Evolutionary conservation across 352 stramenopile genomes (phyloP).

Genomic region (Pythium plurisporium): DNA sequence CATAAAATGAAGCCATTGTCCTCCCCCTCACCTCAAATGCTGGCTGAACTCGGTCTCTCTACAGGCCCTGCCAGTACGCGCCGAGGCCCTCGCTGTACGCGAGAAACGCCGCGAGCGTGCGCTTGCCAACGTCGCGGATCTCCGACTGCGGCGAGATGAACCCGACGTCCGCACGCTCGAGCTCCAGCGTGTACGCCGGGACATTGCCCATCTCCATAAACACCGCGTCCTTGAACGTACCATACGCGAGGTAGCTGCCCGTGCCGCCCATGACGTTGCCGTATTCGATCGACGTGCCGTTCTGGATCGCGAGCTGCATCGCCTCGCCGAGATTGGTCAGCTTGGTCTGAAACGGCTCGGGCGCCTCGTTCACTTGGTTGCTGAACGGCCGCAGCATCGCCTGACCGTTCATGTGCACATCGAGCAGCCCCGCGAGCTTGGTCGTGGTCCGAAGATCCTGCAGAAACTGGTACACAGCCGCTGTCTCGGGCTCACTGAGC

Average conservation of each 20-base stretch:
- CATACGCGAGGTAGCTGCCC: conserved; percentile 15
- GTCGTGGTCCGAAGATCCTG: not conserved
- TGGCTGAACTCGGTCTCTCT: not conserved
- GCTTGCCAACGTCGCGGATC: conserved; percentile 20
- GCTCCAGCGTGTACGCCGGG: conserved; percentile 19
- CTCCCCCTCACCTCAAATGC: not conserved
- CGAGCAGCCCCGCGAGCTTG: conserved; percentile 13
- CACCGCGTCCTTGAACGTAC: conserved; percentile 22
- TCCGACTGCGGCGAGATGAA: conserved; percentile 18
- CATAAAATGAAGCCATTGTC: not conserved
- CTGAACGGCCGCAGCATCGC: conserved; percentile 12
- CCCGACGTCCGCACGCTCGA: conserved; percentile 6
- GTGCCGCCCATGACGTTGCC: conserved; percentile 16
- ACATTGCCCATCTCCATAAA: conserved; percentile 13
- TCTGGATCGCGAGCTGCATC: conserved; percentile 10
- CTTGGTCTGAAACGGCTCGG: conserved; percentile 22
- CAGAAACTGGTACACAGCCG: conserved; percentile 23
- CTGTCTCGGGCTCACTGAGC: conserved; percentile 28
- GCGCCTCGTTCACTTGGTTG: conserved; percentile 18
- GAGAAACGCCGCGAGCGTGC: conserved; percentile 17
- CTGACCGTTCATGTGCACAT: conserved; percentile 21
- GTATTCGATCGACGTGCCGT: conserved; percentile 1
- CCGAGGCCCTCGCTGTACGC: conserved; percentile 18
- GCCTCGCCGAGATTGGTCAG: conserved; percentile 14
- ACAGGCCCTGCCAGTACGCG: conserved; percentile 2